These are phyloP conservation scores for Thymus quinquecostatus DNA, from an alignment of 257 asterid species.

Conservation along the genomic window DNA sequence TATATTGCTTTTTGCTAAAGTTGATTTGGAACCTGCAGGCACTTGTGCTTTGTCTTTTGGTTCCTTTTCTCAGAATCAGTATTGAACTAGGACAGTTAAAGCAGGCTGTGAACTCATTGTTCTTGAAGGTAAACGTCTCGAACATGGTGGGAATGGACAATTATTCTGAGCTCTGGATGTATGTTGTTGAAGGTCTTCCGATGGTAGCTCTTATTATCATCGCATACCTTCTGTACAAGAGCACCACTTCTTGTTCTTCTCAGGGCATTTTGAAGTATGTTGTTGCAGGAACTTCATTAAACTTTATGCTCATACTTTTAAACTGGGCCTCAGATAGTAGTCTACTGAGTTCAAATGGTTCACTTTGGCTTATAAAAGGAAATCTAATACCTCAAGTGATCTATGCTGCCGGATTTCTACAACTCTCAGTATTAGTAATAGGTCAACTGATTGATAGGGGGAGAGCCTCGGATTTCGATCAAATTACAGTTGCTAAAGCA, in stretches of 20 bases:
- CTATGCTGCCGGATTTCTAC: conserved; percentile 75
- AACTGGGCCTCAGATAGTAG: conserved; percentile 66
- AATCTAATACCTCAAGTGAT: conserved; percentile 72
- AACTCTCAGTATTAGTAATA: conserved; percentile 52
- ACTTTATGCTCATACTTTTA: conserved; percentile 60
- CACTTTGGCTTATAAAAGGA: conserved; percentile 41
- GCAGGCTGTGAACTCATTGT: conserved; percentile 65
- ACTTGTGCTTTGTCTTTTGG: conserved; percentile 62
- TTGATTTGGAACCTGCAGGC: conserved; percentile 61
- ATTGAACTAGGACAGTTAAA: conserved; percentile 71
- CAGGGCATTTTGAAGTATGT: conserved; percentile 66
- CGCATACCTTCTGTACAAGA: conserved; percentile 61
- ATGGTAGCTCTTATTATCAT: conserved; percentile 56
- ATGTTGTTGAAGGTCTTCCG: conserved; percentile 62
- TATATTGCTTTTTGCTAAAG: conserved; percentile 19
- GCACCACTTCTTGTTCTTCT: conserved; percentile 43
- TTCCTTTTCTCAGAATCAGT: conserved; percentile 76
- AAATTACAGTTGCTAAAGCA: conserved; percentile 48
- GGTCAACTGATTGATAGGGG: conserved; percentile 41
- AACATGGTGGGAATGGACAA: conserved; percentile 51
- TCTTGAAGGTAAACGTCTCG: conserved; percentile 63
- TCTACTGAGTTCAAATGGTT: conserved; percentile 38
- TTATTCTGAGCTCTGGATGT: conserved; percentile 56
- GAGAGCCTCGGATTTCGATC: conserved; percentile 41
- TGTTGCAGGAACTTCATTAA: conserved; percentile 52